phyloP scores from a whole-genome alignment of 1,284 basidiomycete genomes.

The Pseudomicrostroma phylloplanum region DNA sequence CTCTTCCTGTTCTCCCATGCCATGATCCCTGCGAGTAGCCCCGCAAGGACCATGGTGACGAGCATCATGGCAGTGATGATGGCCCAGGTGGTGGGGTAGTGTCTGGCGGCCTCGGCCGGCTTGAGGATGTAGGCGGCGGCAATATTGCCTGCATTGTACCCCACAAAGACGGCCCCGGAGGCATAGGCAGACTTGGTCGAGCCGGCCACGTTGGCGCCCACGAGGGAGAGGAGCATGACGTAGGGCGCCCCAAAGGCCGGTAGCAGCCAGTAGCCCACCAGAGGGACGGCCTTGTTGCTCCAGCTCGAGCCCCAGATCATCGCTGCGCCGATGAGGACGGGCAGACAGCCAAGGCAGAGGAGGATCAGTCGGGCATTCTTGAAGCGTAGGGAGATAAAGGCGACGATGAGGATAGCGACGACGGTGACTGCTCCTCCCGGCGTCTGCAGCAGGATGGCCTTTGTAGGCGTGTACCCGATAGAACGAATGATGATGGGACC shows the following conservation, averaged over 20 bases:
- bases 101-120: slow-evolving; percentile 32
- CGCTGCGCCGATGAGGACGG: slow-evolving; percentile 55
- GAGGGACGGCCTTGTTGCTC: slow-evolving; percentile 52
- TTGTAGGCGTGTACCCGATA: slow-evolving; percentile 54
- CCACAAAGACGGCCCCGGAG: slow-evolving; percentile 52
- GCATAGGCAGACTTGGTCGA: slow-evolving; percentile 55
- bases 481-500: slow-evolving; percentile 54
- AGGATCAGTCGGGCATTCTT: slow-evolving; percentile 48
- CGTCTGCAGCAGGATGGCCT: slow-evolving; percentile 53
- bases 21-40: slow-evolving; percentile 6
- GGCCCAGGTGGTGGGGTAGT: slow-evolving; percentile 55
- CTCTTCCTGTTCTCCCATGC: slow-evolving; percentile 8
- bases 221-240: slow-evolving; percentile 54
- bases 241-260: slow-evolving; percentile 56
- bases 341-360: slow-evolving; percentile 54
- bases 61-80: slow-evolving; percentile 49
- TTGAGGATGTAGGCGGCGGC: slow-evolving; percentile 43
- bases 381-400: slow-evolving; percentile 8
- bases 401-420: slow-evolving; percentile 53
- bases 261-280: slow-evolving; percentile 55
- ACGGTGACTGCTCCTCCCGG: slow-evolving; percentile 53
- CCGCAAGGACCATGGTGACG: slow-evolving; percentile 14
- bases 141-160: slow-evolving; percentile 41
- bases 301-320: slow-evolving; percentile 53
- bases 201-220: slow-evolving; percentile 54